Evolutionary conservation across 148 eudicot species (phyloP).

Genomic region (Rhododendron mucronatum): DNA sequence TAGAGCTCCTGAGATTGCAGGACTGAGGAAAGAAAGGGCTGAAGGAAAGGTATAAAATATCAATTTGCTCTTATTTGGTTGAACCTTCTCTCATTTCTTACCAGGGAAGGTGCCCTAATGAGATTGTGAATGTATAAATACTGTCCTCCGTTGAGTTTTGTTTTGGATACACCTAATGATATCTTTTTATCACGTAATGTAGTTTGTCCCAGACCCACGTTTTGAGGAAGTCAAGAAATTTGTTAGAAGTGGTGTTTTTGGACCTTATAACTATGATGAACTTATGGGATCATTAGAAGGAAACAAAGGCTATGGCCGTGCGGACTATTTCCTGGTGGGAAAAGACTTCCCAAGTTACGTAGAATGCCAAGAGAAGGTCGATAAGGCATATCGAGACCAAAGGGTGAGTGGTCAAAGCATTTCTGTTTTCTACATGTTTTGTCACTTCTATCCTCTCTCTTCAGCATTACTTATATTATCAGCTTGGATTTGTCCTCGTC

Average conservation of each 20-base stretch:
- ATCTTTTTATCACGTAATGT: constrained; percentile 15
- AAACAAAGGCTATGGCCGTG: constrained; percentile 86
- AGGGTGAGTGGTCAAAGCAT: constrained; percentile 38
- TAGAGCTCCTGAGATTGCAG: constrained; percentile 72
- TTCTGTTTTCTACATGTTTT: background rate
- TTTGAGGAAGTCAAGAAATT: constrained; percentile 81
- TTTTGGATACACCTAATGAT: background rate
- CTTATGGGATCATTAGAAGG: constrained; percentile 87
- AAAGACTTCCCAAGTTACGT: constrained; percentile 94
- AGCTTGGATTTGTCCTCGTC: background rate
- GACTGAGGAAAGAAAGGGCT: constrained; percentile 71
- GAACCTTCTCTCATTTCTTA: background rate
- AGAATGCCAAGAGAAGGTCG: constrained; percentile 90
- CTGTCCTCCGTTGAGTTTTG: background rate
- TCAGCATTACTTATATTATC: background rate
- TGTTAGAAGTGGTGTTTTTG: constrained; percentile 77
- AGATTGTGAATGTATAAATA: background rate
- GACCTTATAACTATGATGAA: constrained; percentile 51
- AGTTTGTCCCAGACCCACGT: constrained; percentile 84
- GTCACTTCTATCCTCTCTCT: background rate
- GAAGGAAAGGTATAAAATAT: constrained; percentile 66
- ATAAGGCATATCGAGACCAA: constrained; percentile 80
- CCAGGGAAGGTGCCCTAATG: background rate
- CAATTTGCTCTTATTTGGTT: background rate
- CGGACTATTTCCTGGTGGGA: constrained; percentile 93